Conservation (phyloP, 192 early-diverging fungal genomes). For the Oehlia diaphana region DNA sequence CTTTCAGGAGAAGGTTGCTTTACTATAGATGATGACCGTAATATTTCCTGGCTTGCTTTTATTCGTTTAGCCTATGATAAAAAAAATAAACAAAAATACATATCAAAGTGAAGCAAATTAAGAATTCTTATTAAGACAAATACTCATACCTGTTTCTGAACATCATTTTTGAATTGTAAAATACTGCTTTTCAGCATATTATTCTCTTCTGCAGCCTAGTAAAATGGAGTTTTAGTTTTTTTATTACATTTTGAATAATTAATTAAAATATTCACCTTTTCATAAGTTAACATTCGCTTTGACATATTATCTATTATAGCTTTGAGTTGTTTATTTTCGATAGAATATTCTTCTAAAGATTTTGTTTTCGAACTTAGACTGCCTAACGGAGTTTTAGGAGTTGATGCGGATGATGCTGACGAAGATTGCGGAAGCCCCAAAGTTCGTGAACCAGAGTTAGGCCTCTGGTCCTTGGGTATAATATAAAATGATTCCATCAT, state of each 20-base stretch:
- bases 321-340: slow-evolving; percentile 69
- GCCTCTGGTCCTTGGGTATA: slow-evolving; percentile 36
- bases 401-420: background rate
- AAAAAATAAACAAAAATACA: background rate
- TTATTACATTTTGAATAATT: background rate
- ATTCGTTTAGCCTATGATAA: slow-evolving; percentile 45
- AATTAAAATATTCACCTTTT: slow-evolving; percentile 47
- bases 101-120: background rate
- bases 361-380: slow-evolving; percentile 36
- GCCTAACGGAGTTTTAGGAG: background rate
- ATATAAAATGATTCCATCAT: slow-evolving; percentile 61
- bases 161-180: slow-evolving; percentile 67
- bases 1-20: slow-evolving; percentile 18
- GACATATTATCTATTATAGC: slow-evolving; percentile 61
- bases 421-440: background rate
- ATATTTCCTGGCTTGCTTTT: slow-evolving; percentile 45
- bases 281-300: slow-evolving; percentile 49
- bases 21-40: slow-evolving; percentile 31
- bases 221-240: background rate
- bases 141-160: slow-evolving; percentile 43
- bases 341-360: slow-evolving; percentile 62
- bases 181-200: slow-evolving; percentile 62
- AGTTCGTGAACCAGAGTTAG: background rate
- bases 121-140: background rate
- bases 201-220: slow-evolving; percentile 59